Evolutionary conservation across 257 asterid genomes (phyloP), one percentile per base, ranked within the genome.

Genomic region (Solanum clarkiae): DNA sequence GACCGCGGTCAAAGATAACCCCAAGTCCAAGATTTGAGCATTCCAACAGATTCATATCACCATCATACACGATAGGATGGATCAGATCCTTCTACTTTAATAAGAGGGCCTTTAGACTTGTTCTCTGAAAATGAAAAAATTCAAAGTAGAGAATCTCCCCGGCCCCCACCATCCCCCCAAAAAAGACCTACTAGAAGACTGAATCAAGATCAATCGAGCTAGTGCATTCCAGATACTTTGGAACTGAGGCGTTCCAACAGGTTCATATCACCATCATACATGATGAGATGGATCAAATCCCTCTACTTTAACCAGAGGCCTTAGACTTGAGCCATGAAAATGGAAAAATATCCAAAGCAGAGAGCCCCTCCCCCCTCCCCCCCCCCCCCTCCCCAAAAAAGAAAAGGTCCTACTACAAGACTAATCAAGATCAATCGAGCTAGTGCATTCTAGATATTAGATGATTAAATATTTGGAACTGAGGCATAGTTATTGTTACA

Each of bases 51-150:
- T 65, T 63, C 10, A 0, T 72, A 72, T 2, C 55, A 72, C 12
- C 3, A 3, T 20, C 56, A 10, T 12, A 71, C 6, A 7, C 11
- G 56, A 47, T 71, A 11, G 36, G 32, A 20, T 44, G 36, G 80
- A 71, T 22, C 0, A 6, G 20, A 71, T 44, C 56, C 56, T 29
- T 20, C 36, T 32, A 1, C 32, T 13, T 1, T 71, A 3, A 11
- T 0, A 0, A 60, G 15, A 59, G 0, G 4, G n/a, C 7, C n/a
- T 7, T 7, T 14, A 0, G 0, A n/a, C 10, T 60, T 60, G 0
- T 44, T 0, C 20, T 1, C 3, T 20, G 53, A 3, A 44, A 3
- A 18, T 42, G 18, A 40, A 29, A 6, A 49, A 49, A 16, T 26
- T 29, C 8, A 32, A 32, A 71, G 88, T 71, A 90, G 82, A 80